These are phyloP conservation scores for Tubosaeta brunneosetosa DNA, from an alignment of 768 basidiomycete species.

Conservation along the genomic window DNA sequence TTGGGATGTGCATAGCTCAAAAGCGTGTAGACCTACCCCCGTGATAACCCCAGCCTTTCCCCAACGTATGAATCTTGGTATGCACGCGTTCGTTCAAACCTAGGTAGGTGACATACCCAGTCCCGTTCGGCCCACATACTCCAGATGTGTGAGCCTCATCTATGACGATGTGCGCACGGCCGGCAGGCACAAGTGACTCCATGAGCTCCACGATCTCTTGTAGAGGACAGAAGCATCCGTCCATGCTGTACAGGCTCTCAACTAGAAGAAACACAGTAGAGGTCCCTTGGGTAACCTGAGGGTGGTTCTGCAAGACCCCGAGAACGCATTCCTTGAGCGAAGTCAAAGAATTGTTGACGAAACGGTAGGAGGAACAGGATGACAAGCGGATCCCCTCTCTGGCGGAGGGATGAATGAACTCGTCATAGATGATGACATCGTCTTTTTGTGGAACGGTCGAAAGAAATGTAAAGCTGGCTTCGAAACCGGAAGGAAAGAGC, in stretches of 20 bases:
- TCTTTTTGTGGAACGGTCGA: conserved; percentile 38
- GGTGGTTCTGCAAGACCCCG: conserved; percentile 20
- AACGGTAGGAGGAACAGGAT: conserved; percentile 26
- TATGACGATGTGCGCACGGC: conserved; percentile 42
- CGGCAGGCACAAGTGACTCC: conserved; percentile 34
- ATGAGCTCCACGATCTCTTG: conserved; percentile 37
- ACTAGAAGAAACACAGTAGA: conserved; percentile 44
- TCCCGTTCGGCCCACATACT: conserved; percentile 44
- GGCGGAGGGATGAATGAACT: conserved; percentile 47
- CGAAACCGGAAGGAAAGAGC: conserved; percentile 50
- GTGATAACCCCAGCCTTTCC: conserved; percentile 35
- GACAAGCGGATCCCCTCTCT: conserved; percentile 49
- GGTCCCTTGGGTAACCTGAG: conserved; percentile 20
- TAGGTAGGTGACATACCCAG: conserved; percentile 40
- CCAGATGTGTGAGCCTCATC: conserved; percentile 60
- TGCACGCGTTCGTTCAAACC: conserved; percentile 41
- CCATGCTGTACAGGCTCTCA: conserved; percentile 59
- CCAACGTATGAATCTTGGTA: conserved; percentile 49
- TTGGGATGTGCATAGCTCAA: neutral
- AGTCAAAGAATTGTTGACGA: conserved; percentile 44
- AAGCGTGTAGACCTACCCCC: conserved; percentile 7
- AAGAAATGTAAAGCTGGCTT: conserved; percentile 50
- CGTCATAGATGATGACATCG: conserved; percentile 51
- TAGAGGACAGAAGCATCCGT: conserved; percentile 51
- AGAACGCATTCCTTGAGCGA: conserved; percentile 31